phyloP scores from a whole-genome alignment of 169 alveolate genomes.

The Babesia ovata region DNA sequence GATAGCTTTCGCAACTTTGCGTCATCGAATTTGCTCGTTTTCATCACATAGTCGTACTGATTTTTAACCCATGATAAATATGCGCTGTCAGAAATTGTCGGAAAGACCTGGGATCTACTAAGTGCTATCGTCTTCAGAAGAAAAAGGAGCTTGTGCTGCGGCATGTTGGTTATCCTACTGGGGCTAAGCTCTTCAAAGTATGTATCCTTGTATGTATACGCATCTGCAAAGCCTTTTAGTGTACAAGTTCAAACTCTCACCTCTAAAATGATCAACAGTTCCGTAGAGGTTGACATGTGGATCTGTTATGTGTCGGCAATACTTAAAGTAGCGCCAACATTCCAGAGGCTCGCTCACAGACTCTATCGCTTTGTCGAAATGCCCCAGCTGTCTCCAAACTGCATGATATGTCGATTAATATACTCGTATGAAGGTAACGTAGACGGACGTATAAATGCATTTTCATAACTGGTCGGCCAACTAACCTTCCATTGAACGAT shows the following conservation, averaged over 20 bases:
- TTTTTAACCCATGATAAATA: slow-evolving; percentile 49
- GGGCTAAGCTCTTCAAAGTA: slow-evolving; percentile 82
- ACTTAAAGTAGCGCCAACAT: slow-evolving; percentile 71
- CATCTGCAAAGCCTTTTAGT: slow-evolving; percentile 27
- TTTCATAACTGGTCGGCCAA: not conserved
- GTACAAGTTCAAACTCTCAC: not conserved
- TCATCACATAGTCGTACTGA: slow-evolving; percentile 59
- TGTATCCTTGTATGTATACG: slow-evolving; percentile 71
- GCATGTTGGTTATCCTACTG: slow-evolving; percentile 76
- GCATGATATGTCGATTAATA: not conserved
- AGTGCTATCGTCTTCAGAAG: slow-evolving; percentile 65
- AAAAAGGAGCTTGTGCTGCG: slow-evolving; percentile 81
- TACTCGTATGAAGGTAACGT: not conserved
- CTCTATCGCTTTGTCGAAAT: slow-evolving; percentile 68
- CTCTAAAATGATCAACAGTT: slow-evolving; percentile 55
- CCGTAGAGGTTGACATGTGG: slow-evolving; percentile 62
- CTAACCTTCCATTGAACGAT: slow-evolving; percentile 91
- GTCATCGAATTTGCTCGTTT: slow-evolving; percentile 31
- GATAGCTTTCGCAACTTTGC: slow-evolving; percentile 23
- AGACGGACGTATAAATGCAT: not conserved
- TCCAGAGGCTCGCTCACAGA: slow-evolving; percentile 65
- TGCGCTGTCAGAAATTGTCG: slow-evolving; percentile 23
- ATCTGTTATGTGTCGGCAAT: slow-evolving; percentile 63
- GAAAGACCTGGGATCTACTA: slow-evolving; percentile 55
- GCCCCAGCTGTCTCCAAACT: slow-evolving; percentile 80